Conservation (phyloP, 2,329 filamentous ascomycete species). For the Paecilomyces dactylethromorphus region DNA sequence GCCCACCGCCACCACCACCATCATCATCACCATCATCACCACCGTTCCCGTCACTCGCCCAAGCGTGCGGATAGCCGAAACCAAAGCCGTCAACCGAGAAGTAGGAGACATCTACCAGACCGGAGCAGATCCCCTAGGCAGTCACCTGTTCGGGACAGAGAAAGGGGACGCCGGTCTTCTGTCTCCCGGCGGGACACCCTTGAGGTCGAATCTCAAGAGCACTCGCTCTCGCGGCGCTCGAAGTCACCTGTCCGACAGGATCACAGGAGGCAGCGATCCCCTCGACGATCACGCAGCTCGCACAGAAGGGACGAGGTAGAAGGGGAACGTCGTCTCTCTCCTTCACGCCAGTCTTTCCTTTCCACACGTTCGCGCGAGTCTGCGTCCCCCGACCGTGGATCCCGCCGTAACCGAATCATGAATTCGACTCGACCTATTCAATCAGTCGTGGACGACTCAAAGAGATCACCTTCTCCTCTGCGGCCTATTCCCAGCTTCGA, state of each 20-base stretch:
- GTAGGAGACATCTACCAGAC: constrained; percentile 27
- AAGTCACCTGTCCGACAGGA: constrained; percentile 24
- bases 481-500: constrained; percentile 26
- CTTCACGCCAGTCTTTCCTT: constrained; percentile 27
- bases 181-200: constrained; percentile 15
- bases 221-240: constrained; percentile 19
- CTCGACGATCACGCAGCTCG: constrained; percentile 21
- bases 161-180: constrained; percentile 22
- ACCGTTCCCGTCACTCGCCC: constrained; percentile 14
- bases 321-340: constrained; percentile 22
- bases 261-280: constrained; percentile 17
- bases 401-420: constrained; percentile 17
- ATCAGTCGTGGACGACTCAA: constrained; percentile 18
- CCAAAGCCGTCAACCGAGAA: constrained; percentile 28
- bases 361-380: constrained; percentile 28
- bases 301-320: constrained; percentile 18
- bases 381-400: constrained; percentile 14
- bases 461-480: constrained; percentile 26
- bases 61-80: constrained; percentile 30
- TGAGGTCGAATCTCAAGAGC: constrained; percentile 17
- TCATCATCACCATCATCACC: constrained; percentile 12
- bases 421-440: constrained; percentile 21
- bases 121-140: constrained; percentile 26
- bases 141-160: constrained; percentile 27
- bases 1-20: constrained; percentile 19